A percentile compares a stretch with the other conserved stretches of the same genome.
These are phyloP conservation scores for Sanguinoderma infundibulare DNA, from an alignment of 1,284 basidiomycete species.

Conservation along the genomic window DNA sequence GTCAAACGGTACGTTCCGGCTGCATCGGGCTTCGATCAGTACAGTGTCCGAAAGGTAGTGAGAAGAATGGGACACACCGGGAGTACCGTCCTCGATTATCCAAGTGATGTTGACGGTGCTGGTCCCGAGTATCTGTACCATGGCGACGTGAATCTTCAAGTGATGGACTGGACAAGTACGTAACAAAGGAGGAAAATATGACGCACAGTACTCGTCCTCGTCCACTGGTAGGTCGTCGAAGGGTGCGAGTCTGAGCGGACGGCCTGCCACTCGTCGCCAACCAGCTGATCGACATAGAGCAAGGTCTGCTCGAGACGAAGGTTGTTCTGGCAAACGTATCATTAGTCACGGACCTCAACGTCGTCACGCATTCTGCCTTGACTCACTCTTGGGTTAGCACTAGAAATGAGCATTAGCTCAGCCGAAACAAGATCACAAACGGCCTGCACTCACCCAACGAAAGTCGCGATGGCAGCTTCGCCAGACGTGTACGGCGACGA, in stretches of 20 bases:
- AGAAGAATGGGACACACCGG: conserved; percentile 37
- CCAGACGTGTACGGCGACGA: conserved; percentile 55
- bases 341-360: not conserved
- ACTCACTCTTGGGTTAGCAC: conserved; percentile 75
- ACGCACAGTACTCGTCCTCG: conserved; percentile 56
- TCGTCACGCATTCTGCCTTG: not conserved
- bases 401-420: conserved; percentile 3
- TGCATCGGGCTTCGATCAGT: conserved; percentile 25
- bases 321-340: conserved; percentile 63
- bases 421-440: not conserved
- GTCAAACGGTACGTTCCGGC: conserved; percentile 72
- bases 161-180: not conserved
- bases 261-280: conserved; percentile 55
- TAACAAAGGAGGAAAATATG: not conserved
- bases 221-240: conserved; percentile 77
- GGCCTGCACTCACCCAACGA: conserved; percentile 54
- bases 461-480: conserved; percentile 64
- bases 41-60: no score
- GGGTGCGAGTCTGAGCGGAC: conserved; percentile 81
- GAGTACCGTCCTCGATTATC: conserved; percentile 68
- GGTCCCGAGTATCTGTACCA: conserved; percentile 54
- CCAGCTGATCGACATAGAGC: conserved; percentile 65
- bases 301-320: conserved; percentile 77
- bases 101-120: conserved; percentile 70
- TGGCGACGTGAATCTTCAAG: not conserved